These are phyloP conservation scores for Limnanthes douglasii DNA, from an alignment of 345 rosid genomes.

Conservation along the genomic window DNA sequence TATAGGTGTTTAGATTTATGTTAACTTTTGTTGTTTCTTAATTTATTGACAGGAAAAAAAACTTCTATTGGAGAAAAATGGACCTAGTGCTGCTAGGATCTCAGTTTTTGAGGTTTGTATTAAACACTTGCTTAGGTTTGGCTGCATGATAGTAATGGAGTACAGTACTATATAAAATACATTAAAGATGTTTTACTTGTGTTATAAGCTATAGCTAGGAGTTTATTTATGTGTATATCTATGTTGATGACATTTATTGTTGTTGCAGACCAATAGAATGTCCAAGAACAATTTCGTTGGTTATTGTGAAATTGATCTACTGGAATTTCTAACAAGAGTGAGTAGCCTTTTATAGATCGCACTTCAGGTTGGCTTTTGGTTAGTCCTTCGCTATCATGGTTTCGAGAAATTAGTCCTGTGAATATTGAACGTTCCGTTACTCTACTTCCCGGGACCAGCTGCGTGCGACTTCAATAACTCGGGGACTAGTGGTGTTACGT, in stretches of 20 bases:
- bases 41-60: conserved; percentile 62
- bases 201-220: no score
- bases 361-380: not conserved
- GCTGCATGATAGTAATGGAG: no score
- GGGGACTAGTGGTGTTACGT: no score
- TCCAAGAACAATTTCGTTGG: conserved; percentile 65
- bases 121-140: not conserved
- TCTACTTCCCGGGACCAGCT: no score
- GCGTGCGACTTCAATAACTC: no score
- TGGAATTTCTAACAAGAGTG: conserved; percentile 48
- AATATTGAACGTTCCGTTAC: no score
- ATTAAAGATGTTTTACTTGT: no score
- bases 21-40: not conserved
- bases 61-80: conserved; percentile 70
- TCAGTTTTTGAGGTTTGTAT: conserved; percentile 67
- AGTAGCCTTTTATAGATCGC: no score
- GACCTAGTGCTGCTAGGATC: conserved; percentile 70
- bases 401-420: not conserved
- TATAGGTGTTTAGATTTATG: not conserved
- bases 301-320: conserved; percentile 70
- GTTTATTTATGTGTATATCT: not conserved
- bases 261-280: conserved; percentile 71
- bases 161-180: no score
- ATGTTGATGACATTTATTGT: not conserved
- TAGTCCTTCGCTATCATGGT: not conserved